Evolutionary conservation across 2,329 filamentous ascomycete genomes (phyloP).

Genomic region (Colletotrichum truncatum): DNA sequence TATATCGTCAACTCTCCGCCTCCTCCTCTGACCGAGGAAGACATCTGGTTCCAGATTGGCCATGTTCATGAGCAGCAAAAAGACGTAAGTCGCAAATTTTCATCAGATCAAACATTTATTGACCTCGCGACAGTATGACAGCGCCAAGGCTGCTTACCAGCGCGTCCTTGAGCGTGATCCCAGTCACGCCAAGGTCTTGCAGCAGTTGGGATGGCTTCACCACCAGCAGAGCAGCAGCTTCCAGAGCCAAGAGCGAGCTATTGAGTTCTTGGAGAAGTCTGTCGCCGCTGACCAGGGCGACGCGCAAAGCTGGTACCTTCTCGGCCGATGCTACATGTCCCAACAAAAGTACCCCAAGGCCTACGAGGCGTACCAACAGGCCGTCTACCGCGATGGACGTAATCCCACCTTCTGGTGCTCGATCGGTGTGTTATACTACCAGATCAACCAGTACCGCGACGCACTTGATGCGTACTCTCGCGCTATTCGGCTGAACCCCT

Average conservation of each 20-base stretch:
- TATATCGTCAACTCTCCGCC: conserved; percentile 96
- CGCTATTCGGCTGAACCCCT: conserved; percentile 94
- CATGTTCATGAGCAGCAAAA: conserved; percentile 99
- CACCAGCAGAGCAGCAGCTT: conserved; percentile 95
- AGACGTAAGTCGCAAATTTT: conserved; percentile 73
- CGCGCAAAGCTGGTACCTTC: conserved; percentile 97
- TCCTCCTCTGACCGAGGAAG: conserved; percentile 91
- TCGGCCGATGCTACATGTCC: conserved; percentile 98
- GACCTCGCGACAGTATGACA: conserved; percentile 77
- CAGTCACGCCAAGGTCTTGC: conserved; percentile 96
- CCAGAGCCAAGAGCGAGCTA: conserved; percentile 92
- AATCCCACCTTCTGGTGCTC: conserved; percentile 99
- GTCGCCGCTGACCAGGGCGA: conserved; percentile 92
- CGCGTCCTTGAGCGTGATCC: conserved; percentile 94
- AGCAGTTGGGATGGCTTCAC: conserved; percentile 97
- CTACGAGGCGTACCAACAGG: conserved; percentile 98
- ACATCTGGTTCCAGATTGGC: conserved; percentile 99
- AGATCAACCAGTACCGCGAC: conserved; percentile 99
- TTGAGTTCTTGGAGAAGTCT: conserved; percentile 97
- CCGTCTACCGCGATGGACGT: conserved; percentile 95
- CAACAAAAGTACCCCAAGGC: conserved; percentile 99
- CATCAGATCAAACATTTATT: conserved; percentile 26
- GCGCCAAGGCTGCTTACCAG: conserved; percentile 90
- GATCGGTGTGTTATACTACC: conserved; percentile 98
- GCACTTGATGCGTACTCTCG: conserved; percentile 97